Evolutionary conservation across 2,329 filamentous ascomycete genomes (phyloP), one percentile per base, ranked within the genome.

Genomic region (Didymella keratinophila): DNA sequence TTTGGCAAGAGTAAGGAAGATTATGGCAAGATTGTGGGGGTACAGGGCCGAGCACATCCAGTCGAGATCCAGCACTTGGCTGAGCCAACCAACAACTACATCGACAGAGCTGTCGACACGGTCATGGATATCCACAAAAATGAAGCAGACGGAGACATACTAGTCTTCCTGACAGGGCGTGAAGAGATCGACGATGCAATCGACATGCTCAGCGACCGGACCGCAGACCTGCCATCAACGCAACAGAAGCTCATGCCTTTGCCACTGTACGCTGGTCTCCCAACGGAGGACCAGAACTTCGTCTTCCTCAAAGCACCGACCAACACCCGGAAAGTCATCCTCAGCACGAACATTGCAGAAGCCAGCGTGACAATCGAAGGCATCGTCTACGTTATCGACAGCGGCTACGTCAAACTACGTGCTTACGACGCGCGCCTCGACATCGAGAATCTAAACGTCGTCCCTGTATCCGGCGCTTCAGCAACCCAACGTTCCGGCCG

Each of bases 271-370:
- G 92, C 95, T 4, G 95, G 94, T 2, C 84, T 98, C 6, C 87
- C 92, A 2, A 92, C 90, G 9, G 93, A 97, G 64, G 89, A 97
- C 71, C 95, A 98, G 73, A 94, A 97, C 87, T 93, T 93, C 65
- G 90, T 98, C 39, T 98, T 98, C 73, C 92, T 97, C 68, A 87
- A 90, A 52, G 82, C 93, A 2, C 87, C 91, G 0, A 88, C 91
- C 60, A 89, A 93, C 58, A 93, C 89, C 1, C 86, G 95, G 41
- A 98, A 98, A 73, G 90, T 97, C 37, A 91, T 99, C 34, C 89
- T 97, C 65, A 90, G 92, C 4, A 98, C 95, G 58, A 98, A 98
- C 73, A 97, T 98, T 64, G 93, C 95, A 12, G 95, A 99, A 80
- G 94, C 95, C 4, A 97, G 92, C 1, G 90, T 99, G 42, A 98